Base-by-base conservation (phyloP, 139 green algal species). In the Picochlorum sp. region DNA sequence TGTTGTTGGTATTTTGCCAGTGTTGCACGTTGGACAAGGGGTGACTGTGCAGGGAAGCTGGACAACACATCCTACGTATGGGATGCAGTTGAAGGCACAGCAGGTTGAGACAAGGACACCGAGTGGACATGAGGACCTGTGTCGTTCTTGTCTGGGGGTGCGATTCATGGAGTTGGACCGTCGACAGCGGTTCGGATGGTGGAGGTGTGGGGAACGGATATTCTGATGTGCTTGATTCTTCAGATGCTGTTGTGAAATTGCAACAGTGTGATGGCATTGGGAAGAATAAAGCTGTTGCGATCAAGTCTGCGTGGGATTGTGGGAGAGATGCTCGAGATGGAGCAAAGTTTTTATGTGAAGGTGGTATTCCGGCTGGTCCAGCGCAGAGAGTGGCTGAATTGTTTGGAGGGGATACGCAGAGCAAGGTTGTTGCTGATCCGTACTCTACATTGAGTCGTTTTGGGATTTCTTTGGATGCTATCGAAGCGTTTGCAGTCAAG, bases 151-250 rank as follows among this genome's bases (percentile, higher is more conserved):
- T 61, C 58, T 10, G 66, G 76, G 14, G 65, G 54, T 6, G 30
- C 44, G 11, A 49, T 83, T 24, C 32, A 74, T 10, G 76, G 76
- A 8, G 78, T 84, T 58, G 78, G 78, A 2, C 70, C 63, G n/a
- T 24, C 34, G 24, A 80, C 51, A 2, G 78, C 78, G 0, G 18
- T 49, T 41, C 26, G 23, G 13, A 49, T 83, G 61, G 70, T 81
- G 4, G 52, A 65, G 2, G 18, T 4, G 14, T 73, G 45, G 45
- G 70, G 70, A 30, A n/a, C 16, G 1, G 61, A 62, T 50, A 67
- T 75, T 1, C 38, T 74, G 3, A 50, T 6, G 61, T 77, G 23
- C 55, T 83, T 45, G 69, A 80, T 63, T 57, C 56, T 52, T 21
- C 16, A 4, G n/a, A 34, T 16, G 75, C 75, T n/a, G 61, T 71